phyloP scores from a whole-genome alignment of 306 rosid species.

The Lablab purpureus region DNA sequence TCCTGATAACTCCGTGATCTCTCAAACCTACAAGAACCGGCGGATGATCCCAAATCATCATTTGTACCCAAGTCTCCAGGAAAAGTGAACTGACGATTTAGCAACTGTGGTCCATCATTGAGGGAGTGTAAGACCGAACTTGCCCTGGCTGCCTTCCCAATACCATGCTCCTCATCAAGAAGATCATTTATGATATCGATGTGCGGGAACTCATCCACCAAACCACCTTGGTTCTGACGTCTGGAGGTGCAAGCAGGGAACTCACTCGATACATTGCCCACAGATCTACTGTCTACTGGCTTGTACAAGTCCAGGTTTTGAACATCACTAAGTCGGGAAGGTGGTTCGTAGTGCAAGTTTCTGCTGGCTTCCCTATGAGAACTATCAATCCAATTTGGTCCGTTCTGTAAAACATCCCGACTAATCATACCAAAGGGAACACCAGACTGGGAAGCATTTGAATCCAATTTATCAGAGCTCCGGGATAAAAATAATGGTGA shows the following conservation, averaged over 20 bases:
- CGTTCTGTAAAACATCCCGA: conserved; percentile 66
- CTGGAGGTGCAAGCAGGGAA: conserved; percentile 72
- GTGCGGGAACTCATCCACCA: conserved; percentile 91
- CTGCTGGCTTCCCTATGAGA: conserved; percentile 67
- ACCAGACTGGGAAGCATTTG: conserved; percentile 58
- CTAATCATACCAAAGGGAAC: conserved; percentile 65
- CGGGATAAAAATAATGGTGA: conserved; percentile 72
- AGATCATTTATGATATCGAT: conserved; percentile 96
- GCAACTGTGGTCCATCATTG: conserved; percentile 61
- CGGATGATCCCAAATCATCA: conserved; percentile 71
- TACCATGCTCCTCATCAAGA: conserved; percentile 84
- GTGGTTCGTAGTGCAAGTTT: conserved; percentile 60
- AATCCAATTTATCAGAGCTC: conserved; percentile 66
- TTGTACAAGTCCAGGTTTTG: conserved; percentile 67
- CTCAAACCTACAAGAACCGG: conserved; percentile 84
- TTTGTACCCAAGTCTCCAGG: conserved; percentile 70
- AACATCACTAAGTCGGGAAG: conserved; percentile 58
- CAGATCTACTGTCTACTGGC: conserved; percentile 59
- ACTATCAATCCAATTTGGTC: conserved; percentile 73
- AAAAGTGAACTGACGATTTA: conserved; percentile 79
- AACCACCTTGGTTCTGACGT: conserved; percentile 74
- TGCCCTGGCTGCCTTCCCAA: conserved; percentile 55
- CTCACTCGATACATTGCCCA: conserved; percentile 56
- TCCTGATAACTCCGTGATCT: conserved; percentile 84
- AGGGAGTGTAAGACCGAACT: conserved; percentile 59